phyloP scores from a whole-genome alignment of 75 land plant genomes.

The Selaginella moellendorffii region DNA sequence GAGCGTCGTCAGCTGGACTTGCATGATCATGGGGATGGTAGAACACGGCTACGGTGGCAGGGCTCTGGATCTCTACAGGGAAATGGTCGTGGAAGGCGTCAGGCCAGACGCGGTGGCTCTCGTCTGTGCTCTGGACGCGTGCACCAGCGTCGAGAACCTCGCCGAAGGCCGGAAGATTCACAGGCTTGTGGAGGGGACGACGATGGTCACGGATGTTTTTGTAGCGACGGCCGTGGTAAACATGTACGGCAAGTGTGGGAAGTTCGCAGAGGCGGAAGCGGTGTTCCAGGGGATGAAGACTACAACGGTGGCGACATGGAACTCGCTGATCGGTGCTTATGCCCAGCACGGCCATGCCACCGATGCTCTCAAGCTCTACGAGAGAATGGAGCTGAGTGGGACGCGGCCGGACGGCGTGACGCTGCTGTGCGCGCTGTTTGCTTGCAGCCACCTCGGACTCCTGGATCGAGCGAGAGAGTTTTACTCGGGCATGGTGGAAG shows the following conservation, averaged over 20 bases:
- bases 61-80: not conserved
- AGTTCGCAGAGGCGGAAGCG: not conserved
- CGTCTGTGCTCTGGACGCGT: conserved; percentile 4
- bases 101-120: conserved; percentile 7
- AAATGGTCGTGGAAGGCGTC: conserved; percentile 2
- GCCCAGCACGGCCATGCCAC: not conserved
- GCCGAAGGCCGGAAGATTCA: not conserved
- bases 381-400: not conserved
- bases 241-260: conserved; percentile 7
- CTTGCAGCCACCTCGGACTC: conserved; percentile 2
- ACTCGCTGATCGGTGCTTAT: not conserved
- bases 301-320: not conserved
- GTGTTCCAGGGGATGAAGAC: not conserved
- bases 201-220: not conserved
- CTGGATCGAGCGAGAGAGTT: not conserved
- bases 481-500: not conserved
- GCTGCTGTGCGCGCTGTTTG: not conserved
- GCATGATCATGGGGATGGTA: conserved; percentile 4
- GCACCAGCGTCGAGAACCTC: not conserved
- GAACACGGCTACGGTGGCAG: conserved; percentile 9
- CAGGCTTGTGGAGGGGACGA: not conserved
- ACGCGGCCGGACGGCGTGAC: not conserved
- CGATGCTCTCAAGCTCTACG: not conserved
- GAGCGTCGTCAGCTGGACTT: not conserved
- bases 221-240: not conserved